Evolutionary conservation across 1,284 basidiomycete species (phyloP).

Genomic region (Apiotrichum sp.): DNA sequence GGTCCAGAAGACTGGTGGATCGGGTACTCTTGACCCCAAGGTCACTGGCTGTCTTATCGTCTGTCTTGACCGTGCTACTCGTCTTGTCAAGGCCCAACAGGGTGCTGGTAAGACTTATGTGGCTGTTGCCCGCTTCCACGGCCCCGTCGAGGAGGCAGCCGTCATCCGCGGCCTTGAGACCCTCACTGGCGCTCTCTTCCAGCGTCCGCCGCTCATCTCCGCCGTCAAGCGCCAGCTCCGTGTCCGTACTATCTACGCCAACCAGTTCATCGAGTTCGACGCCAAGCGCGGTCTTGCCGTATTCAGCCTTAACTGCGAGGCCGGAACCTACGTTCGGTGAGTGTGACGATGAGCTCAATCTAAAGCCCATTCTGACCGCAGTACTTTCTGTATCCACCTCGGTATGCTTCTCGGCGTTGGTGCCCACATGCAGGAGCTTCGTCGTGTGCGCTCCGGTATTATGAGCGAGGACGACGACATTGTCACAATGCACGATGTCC

Average conservation of each 20-base stretch:
- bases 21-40: slow-evolving; percentile 96
- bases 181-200: slow-evolving; percentile 95
- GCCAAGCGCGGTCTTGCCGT: slow-evolving; percentile 95
- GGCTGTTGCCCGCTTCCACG: slow-evolving; percentile 88
- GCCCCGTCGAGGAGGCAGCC: slow-evolving; percentile 71
- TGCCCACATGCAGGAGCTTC: slow-evolving; percentile 98
- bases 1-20: slow-evolving; percentile 97
- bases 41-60: slow-evolving; percentile 98
- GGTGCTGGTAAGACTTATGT: slow-evolving; percentile 92
- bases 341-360: not conserved
- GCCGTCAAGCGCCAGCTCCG: slow-evolving; percentile 98
- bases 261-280: slow-evolving; percentile 94
- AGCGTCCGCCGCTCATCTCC: slow-evolving; percentile 96
- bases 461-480: slow-evolving; percentile 97
- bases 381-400: slow-evolving; percentile 91
- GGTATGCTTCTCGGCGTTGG: slow-evolving; percentile 93
- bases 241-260: slow-evolving; percentile 95
- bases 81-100: slow-evolving; percentile 72
- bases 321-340: slow-evolving; percentile 79
- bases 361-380: not conserved
- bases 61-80: slow-evolving; percentile 98
- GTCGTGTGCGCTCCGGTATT: slow-evolving; percentile 90
- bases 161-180: slow-evolving; percentile 93
- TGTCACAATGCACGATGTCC: slow-evolving; percentile 99
- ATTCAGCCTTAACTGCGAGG: slow-evolving; percentile 98